Evolutionary conservation across 768 basidiomycete genomes (phyloP).

Genomic region (Suillus alpinus): DNA sequence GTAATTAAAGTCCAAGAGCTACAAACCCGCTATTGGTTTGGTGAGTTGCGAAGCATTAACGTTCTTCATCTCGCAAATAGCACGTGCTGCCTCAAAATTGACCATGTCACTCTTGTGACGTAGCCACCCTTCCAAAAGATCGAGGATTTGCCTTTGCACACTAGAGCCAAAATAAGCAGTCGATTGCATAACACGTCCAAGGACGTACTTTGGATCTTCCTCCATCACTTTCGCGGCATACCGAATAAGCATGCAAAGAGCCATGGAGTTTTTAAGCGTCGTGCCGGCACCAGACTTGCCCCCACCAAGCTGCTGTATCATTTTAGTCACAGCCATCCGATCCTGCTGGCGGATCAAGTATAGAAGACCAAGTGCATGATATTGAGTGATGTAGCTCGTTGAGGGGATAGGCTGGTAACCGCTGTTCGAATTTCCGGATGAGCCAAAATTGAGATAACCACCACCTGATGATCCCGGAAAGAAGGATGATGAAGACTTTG

Average conservation of each 20-base stretch:
- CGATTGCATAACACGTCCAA: neutral
- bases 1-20: constrained; percentile 2
- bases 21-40: constrained; percentile 83
- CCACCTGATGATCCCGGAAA: constrained; percentile 51
- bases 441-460: constrained; percentile 74
- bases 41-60: constrained; percentile 75
- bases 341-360: constrained; percentile 97
- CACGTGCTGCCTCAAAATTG: constrained; percentile 96
- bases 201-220: constrained; percentile 93
- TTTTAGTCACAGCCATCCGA: constrained; percentile 98
- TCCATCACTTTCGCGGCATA: constrained; percentile 99
- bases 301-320: constrained; percentile 96
- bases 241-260: constrained; percentile 96
- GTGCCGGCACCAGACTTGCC: constrained; percentile 83
- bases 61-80: constrained; percentile 93
- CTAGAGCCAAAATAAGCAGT: constrained; percentile 39
- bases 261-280: constrained; percentile 92
- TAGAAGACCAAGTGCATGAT: constrained; percentile 91
- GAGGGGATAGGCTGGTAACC: constrained; percentile 80
- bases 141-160: constrained; percentile 88
- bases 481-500: constrained; percentile 74
- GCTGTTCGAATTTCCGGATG: constrained; percentile 47
- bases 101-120: constrained; percentile 99
- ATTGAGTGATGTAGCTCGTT: constrained; percentile 92
- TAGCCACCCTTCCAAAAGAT: constrained; percentile 91